Conservation (phyloP, 352 stramenopile species). For the Phytopythium vexans region DNA sequence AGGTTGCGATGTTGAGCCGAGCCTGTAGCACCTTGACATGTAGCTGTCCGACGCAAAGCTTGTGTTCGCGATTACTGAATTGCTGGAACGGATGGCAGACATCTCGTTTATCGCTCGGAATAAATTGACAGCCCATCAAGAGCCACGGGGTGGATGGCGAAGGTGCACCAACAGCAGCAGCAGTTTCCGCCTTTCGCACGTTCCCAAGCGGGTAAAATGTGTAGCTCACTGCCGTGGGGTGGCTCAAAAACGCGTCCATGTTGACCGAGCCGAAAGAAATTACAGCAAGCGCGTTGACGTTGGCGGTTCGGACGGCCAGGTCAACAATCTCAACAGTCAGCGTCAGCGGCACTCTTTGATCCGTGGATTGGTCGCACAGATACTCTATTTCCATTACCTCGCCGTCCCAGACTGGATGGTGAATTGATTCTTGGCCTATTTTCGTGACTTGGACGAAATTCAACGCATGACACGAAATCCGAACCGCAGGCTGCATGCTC, state of each 20-base stretch:
- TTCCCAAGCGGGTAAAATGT: conserved; percentile 18
- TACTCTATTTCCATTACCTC: conserved; percentile 28
- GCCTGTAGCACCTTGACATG: conserved; percentile 27
- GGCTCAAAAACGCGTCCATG: conserved; percentile 24
- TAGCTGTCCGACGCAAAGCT: conserved; percentile 14
- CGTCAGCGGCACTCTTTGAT: neutral
- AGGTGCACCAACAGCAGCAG: no score
- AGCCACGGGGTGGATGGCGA: conserved; percentile 12
- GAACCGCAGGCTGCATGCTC: conserved; percentile 39
- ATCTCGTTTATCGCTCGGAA: conserved; percentile 15
- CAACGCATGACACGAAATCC: conserved; percentile 9
- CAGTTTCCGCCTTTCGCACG: no score
- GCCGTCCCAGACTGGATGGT: conserved; percentile 22
- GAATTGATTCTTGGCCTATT: conserved; percentile 26
- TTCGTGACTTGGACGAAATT: conserved; percentile 22
- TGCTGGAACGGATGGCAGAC: no score
- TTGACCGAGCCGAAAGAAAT: conserved; percentile 33
- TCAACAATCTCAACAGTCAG: conserved; percentile 41
- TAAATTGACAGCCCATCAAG: conserved; percentile 39
- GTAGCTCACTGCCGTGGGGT: conserved; percentile 31
- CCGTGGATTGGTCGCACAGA: neutral
- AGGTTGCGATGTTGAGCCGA: conserved; percentile 15
- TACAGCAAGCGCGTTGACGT: conserved; percentile 26
- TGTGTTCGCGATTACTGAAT: conserved; percentile 1
- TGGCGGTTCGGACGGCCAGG: conserved; percentile 29